Percentiles rank a stretch among this genome's conserved stretches.
Evolutionary conservation across 2,329 filamentous ascomycete species (phyloP).

Genomic region (Thielaviopsis ethacetica): DNA sequence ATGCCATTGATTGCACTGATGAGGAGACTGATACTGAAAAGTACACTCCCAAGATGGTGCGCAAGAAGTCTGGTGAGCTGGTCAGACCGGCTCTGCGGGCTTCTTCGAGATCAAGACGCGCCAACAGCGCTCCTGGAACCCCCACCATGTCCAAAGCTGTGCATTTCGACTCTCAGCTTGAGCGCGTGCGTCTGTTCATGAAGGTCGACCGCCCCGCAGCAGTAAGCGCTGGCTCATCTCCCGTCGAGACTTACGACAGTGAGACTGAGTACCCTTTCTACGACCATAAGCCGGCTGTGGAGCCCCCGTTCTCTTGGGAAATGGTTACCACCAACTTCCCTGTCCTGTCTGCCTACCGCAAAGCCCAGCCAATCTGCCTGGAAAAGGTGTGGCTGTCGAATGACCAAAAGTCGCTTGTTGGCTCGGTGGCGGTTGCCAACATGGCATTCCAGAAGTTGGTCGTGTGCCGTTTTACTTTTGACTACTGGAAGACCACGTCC

Average conservation of each 20-base stretch:
- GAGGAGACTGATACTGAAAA: constrained; percentile 46
- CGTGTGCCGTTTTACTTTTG: constrained; percentile 84
- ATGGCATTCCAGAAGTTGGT: constrained; percentile 79
- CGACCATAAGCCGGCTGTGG: neutral
- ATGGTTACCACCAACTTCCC: constrained; percentile 77
- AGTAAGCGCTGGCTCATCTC: constrained; percentile 86
- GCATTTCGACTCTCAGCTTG: constrained; percentile 94
- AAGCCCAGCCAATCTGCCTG: constrained; percentile 53
- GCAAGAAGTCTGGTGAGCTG: constrained; percentile 96
- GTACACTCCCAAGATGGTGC: constrained; percentile 76
- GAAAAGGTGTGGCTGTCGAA: constrained; percentile 76
- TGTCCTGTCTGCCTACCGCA: constrained; percentile 31
- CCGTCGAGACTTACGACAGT: constrained; percentile 72
- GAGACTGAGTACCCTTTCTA: constrained; percentile 79
- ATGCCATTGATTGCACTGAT: constrained; percentile 36
- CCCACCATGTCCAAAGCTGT: constrained; percentile 92
- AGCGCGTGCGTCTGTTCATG: constrained; percentile 90
- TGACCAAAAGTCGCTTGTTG: constrained; percentile 75
- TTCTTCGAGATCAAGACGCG: constrained; percentile 49
- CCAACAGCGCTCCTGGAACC: constrained; percentile 93
- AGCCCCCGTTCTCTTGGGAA: constrained; percentile 64
- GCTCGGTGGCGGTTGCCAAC: constrained; percentile 73
- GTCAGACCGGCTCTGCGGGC: constrained; percentile 81
- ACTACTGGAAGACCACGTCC: constrained; percentile 98
- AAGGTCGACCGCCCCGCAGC: constrained; percentile 90